phyloP scores from a whole-genome alignment of 2,329 filamentous ascomycete species.

The Monilinia vaccinii-corymbosi region DNA sequence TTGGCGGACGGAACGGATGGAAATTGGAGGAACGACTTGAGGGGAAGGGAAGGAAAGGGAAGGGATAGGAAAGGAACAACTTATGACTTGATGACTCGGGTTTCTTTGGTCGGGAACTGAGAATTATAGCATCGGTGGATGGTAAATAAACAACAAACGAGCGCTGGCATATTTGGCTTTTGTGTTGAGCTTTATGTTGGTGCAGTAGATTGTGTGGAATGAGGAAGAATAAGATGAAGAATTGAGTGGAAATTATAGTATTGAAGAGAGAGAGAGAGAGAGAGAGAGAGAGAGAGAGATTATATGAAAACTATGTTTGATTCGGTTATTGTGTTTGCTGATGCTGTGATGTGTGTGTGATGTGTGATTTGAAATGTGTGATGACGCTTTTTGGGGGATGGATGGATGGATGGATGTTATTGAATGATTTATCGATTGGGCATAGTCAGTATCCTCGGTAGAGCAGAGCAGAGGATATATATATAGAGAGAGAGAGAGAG shows the following conservation, averaged over 20 bases:
- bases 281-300: background rate
- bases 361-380: background rate
- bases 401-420: no score
- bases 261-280: background rate
- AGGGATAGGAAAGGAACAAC: background rate
- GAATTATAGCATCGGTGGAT: background rate
- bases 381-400: no score
- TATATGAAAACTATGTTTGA: background rate
- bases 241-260: background rate
- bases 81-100: constrained; percentile 2
- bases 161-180: background rate
- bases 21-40: background rate
- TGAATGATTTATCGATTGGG: no score
- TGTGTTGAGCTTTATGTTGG: background rate
- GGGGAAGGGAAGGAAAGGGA: background rate
- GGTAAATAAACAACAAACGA: background rate
- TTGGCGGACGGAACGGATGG: background rate
- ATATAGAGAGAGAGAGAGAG: no score
- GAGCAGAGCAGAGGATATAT: no score
- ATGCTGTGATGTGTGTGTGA: background rate
- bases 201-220: background rate
- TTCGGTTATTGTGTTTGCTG: background rate
- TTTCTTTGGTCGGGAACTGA: background rate
- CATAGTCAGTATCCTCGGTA: no score
- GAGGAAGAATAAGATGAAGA: background rate